These are phyloP conservation scores for Intubia oerlemansii DNA, from an alignment of 2,329 filamentous ascomycete species.

Conservation along the genomic window DNA sequence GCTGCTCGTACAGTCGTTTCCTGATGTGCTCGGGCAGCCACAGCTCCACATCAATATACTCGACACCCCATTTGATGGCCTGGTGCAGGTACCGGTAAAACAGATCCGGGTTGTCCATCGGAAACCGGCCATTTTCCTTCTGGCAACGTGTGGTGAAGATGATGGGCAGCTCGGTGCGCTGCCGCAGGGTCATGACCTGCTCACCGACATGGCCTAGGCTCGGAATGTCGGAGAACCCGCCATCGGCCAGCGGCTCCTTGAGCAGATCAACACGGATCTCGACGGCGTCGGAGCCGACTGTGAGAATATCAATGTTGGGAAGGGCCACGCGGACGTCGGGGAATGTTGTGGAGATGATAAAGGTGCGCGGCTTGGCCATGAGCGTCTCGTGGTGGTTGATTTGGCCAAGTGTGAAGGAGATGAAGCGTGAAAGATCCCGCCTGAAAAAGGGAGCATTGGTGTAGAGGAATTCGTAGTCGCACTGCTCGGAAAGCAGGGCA, in stretches of 20 bases:
- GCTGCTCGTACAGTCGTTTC: constrained; percentile 40
- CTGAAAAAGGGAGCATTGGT: constrained; percentile 50
- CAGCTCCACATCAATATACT: constrained; percentile 76
- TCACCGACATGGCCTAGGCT: constrained; percentile 70
- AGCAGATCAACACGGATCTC: constrained; percentile 70
- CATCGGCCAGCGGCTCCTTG: constrained; percentile 45
- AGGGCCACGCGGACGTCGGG: constrained; percentile 66
- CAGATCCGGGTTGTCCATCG: constrained; percentile 55
- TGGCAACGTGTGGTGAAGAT: constrained; percentile 74
- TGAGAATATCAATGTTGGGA: constrained; percentile 70
- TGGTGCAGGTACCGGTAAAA: constrained; percentile 65
- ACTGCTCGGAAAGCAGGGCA: constrained; percentile 38
- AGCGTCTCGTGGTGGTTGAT: constrained; percentile 58
- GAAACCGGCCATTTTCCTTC: constrained; percentile 64
- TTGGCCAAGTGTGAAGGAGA: constrained; percentile 62
- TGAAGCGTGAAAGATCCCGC: constrained; percentile 56
- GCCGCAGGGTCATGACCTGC: constrained; percentile 65
- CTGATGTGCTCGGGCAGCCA: constrained; percentile 67
- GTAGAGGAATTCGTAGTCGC: constrained; percentile 78
- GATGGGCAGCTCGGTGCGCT: constrained; percentile 72
- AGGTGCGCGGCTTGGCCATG: constrained; percentile 57
- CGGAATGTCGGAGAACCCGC: constrained; percentile 41
- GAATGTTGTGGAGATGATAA: constrained; percentile 75
- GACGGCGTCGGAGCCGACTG: constrained; percentile 68
- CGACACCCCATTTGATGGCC: constrained; percentile 73